Evolutionary conservation across 2,329 filamentous ascomycete genomes (phyloP).

Genomic region (Aspergillus uvarum): DNA sequence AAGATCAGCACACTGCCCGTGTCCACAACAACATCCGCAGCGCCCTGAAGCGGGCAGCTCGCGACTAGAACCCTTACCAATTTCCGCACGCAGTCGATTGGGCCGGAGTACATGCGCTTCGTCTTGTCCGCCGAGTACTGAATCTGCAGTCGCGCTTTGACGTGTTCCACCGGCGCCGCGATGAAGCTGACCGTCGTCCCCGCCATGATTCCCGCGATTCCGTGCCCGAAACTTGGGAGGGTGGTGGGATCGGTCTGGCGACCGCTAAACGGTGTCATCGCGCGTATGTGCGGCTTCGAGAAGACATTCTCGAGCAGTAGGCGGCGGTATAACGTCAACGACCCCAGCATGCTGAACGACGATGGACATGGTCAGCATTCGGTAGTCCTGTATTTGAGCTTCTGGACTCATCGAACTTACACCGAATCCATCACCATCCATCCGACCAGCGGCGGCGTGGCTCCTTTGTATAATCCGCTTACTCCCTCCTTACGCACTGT

Average conservation of each 20-base stretch:
- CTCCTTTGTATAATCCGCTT: slow-evolving; percentile 87
- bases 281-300: slow-evolving; percentile 49
- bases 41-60: too few relatives aligned
- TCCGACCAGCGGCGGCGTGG: slow-evolving; percentile 84
- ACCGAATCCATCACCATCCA: slow-evolving; percentile 98
- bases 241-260: slow-evolving; percentile 42
- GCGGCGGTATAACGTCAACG: slow-evolving; percentile 83
- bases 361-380: not conserved
- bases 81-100: slow-evolving; percentile 77
- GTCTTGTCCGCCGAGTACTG: slow-evolving; percentile 83
- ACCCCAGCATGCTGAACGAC: slow-evolving; percentile 72
- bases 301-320: slow-evolving; percentile 80
- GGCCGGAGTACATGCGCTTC: slow-evolving; percentile 78
- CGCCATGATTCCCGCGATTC: slow-evolving; percentile 80
- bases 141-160: slow-evolving; percentile 91
- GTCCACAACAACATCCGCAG: too few relatives aligned
- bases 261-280: slow-evolving; percentile 38
- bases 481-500: slow-evolving; percentile 85
- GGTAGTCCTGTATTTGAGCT: too few relatives aligned
- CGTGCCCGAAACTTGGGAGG: slow-evolving; percentile 78
- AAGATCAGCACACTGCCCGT: not conserved
- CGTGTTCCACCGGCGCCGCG: slow-evolving; percentile 89
- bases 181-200: slow-evolving; percentile 90
- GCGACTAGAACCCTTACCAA: slow-evolving; percentile 38
- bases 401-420: slow-evolving; percentile 32